phyloP scores from a whole-genome alignment of 371 early-diverging fungal genomes.

The Coemansia linderi region DNA sequence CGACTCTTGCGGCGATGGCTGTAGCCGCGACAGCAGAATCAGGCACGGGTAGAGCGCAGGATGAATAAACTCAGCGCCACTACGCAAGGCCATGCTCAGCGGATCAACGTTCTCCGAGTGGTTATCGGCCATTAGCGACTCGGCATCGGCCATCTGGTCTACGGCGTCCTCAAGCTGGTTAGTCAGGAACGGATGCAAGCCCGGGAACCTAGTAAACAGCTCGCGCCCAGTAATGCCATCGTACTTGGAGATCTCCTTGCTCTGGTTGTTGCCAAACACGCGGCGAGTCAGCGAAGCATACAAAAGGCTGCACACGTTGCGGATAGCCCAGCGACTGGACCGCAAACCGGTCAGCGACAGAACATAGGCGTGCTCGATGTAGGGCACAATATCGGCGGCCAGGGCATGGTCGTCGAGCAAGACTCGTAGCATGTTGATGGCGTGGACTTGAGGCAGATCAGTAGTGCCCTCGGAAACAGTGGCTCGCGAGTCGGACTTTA shows the following conservation, averaged over 20 bases:
- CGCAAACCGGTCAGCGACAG: conserved; percentile 79
- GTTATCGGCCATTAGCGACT: conserved; percentile 16
- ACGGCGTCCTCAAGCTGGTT: conserved; percentile 70
- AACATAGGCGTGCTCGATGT: conserved; percentile 73
- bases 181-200: conserved; percentile 75
- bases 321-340: conserved; percentile 86
- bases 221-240: conserved; percentile 87
- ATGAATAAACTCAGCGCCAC: conserved; percentile 61
- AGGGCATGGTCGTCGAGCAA: conserved; percentile 82
- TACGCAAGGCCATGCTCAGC: conserved; percentile 28
- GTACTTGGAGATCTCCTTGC: conserved; percentile 68
- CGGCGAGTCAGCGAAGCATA: conserved; percentile 83
- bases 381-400: conserved; percentile 70
- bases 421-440: conserved; percentile 82
- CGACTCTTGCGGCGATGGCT: conserved; percentile 61
- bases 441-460: conserved; percentile 86
- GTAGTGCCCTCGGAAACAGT: conserved; percentile 21
- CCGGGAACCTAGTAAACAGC: conserved; percentile 86
- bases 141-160: conserved; percentile 40
- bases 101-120: background rate
- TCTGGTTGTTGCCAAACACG: conserved; percentile 80
- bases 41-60: conserved; percentile 78
- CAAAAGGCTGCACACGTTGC: conserved; percentile 92
- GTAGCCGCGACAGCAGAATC: conserved; percentile 73
- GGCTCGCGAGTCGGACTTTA: background rate